Conservation (phyloP, 345 rosid genomes). For the Chamaenerion angustifolium region DNA sequence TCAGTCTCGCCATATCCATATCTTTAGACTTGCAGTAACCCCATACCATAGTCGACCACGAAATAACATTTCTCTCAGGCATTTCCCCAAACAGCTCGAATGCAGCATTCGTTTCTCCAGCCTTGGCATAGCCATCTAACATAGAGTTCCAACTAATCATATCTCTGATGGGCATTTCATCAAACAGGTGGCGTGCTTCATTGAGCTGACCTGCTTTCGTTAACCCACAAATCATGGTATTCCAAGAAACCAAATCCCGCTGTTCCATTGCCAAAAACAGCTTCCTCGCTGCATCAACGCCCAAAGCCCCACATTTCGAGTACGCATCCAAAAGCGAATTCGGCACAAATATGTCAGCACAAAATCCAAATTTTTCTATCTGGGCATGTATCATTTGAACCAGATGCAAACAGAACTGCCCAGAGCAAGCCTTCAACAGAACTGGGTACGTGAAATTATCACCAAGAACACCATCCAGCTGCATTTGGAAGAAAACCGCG, state of each 20-base stretch:
- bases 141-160: slow-evolving; percentile 70
- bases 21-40: slow-evolving; percentile 68
- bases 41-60: slow-evolving; percentile 79
- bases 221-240: slow-evolving; percentile 57
- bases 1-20: slow-evolving; percentile 67
- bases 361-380: slow-evolving; percentile 55
- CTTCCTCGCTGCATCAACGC: slow-evolving; percentile 50
- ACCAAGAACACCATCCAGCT: slow-evolving; percentile 29
- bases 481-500: slow-evolving; percentile 51
- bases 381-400: slow-evolving; percentile 66
- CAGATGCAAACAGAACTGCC: slow-evolving; percentile 29
- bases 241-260: slow-evolving; percentile 73
- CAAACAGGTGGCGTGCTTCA: slow-evolving; percentile 52
- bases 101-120: slow-evolving; percentile 48
- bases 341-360: slow-evolving; percentile 63
- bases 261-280: slow-evolving; percentile 39
- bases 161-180: slow-evolving; percentile 66
- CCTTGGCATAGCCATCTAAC: slow-evolving; percentile 67
- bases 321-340: slow-evolving; percentile 76
- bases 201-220: slow-evolving; percentile 38
- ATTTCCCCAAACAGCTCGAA: slow-evolving; percentile 54
- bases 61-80: slow-evolving; percentile 69
- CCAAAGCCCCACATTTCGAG: slow-evolving; percentile 48
- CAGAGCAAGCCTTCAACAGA: slow-evolving; percentile 60
- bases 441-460: slow-evolving; percentile 81